These are phyloP conservation scores for Serendipita sp. DNA, from an alignment of 1,284 basidiomycete genomes.

Conservation along the genomic window DNA sequence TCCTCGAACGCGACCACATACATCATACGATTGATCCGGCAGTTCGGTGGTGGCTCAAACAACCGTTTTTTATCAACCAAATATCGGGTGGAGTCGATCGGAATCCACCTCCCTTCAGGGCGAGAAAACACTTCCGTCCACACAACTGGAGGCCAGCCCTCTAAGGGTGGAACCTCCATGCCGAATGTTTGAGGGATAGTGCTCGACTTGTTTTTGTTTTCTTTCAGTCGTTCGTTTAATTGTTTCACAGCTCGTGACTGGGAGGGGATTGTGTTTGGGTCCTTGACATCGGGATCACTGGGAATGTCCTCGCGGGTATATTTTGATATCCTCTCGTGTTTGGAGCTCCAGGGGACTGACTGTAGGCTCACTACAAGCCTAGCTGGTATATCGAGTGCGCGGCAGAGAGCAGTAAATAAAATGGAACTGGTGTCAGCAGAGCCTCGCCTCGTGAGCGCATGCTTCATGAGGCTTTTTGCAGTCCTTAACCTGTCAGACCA, in stretches of 20 bases:
- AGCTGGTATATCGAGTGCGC: constrained; percentile 77
- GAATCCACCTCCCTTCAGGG: constrained; percentile 83
- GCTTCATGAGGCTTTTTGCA: constrained; percentile 79
- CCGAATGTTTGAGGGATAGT: too few species aligned
- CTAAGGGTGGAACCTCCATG: constrained; percentile 30
- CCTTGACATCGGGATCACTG: constrained; percentile 32
- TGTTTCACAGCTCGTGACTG: too few species aligned
- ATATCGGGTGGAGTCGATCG: constrained; percentile 77
- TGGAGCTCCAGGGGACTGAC: constrained; percentile 61
- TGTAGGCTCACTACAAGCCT: constrained; percentile 84
- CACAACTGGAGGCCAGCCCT: constrained; percentile 64
- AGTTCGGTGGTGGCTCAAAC: constrained; percentile 61
- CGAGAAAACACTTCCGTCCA: constrained; percentile 97
- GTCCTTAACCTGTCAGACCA: constrained; percentile 47
- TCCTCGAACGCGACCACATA: constrained; percentile 95
- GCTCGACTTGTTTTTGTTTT: too few species aligned
- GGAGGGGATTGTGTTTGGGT: constrained; percentile 21
- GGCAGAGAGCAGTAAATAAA: constrained; percentile 81
- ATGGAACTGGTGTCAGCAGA: constrained; percentile 82
- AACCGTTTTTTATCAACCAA: constrained; percentile 66
- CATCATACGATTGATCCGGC: constrained; percentile 69
- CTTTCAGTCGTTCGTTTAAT: too few species aligned
- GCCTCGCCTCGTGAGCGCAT: constrained; percentile 65
- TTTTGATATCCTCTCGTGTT: constrained; percentile 22
- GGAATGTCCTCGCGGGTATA: constrained; percentile 31